Evolutionary conservation across 163 green algal genomes (phyloP).

Genomic region (Chlamydomonas reinhardtii): DNA sequence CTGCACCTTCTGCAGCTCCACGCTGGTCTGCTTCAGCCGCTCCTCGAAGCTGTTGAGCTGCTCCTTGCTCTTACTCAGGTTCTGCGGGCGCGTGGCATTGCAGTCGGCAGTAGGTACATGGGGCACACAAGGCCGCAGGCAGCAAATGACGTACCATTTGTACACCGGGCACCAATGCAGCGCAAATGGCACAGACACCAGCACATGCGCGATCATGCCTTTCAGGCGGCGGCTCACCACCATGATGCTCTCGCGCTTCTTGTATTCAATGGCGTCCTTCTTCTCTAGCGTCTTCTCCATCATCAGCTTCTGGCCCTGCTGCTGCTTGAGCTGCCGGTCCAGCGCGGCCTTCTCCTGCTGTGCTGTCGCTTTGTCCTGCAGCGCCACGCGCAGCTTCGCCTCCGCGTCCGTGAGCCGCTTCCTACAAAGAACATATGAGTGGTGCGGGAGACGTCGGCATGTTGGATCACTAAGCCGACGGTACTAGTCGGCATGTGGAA

Average conservation of each 20-base stretch:
- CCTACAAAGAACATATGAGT: too few relatives aligned
- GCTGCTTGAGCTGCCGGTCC: slow-evolving; percentile 83
- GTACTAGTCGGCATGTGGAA: too few relatives aligned
- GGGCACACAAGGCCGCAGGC: too few relatives aligned
- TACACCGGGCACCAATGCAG: too few relatives aligned
- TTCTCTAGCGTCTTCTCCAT: slow-evolving; percentile 86
- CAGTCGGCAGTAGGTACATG: too few relatives aligned
- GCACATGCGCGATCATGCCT: too few relatives aligned
- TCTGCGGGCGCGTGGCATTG: slow-evolving; percentile 39
- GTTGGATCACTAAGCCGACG: too few relatives aligned
- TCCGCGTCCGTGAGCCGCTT: slow-evolving; percentile 76
- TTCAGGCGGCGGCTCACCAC: slow-evolving; percentile 49
- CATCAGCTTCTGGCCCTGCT: slow-evolving; percentile 57
- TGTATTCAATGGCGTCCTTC: slow-evolving; percentile 67
- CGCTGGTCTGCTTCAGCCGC: slow-evolving; percentile 46
- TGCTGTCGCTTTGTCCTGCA: slow-evolving; percentile 76
- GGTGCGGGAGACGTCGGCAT: too few relatives aligned
- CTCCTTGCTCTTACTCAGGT: slow-evolving; percentile 79
- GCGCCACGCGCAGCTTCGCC: slow-evolving; percentile 74
- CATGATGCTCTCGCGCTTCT: slow-evolving; percentile 87
- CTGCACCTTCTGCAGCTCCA: slow-evolving; percentile 77
- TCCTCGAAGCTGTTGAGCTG: slow-evolving; percentile 72
- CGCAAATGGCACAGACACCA: too few relatives aligned
- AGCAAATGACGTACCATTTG: too few relatives aligned
- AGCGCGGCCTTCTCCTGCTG: slow-evolving; percentile 79